phyloP scores from a whole-genome alignment of 169 alveolate species.

The Eimeria mitis region DNA sequence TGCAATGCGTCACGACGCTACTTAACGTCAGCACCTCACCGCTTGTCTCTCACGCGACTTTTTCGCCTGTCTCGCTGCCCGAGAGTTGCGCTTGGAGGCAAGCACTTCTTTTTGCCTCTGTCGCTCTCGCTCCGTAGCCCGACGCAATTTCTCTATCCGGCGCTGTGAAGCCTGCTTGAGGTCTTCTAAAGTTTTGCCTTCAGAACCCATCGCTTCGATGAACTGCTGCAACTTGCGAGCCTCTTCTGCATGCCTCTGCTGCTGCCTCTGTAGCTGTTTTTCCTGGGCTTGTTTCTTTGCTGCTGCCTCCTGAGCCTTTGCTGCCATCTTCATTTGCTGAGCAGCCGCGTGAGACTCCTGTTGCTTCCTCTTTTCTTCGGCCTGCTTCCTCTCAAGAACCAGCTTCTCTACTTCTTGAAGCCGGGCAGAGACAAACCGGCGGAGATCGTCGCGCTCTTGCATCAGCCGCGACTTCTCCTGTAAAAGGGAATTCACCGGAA shows the following conservation, averaged over 20 bases:
- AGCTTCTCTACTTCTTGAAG: constrained; percentile 70
- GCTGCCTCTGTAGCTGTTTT: constrained; percentile 31
- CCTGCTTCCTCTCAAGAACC: constrained; percentile 47
- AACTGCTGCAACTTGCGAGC: constrained; percentile 73
- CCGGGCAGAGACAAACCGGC: constrained; percentile 51
- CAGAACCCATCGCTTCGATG: constrained; percentile 67
- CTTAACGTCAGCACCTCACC: background rate
- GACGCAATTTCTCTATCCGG: constrained; percentile 53
- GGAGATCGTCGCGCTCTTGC: constrained; percentile 65
- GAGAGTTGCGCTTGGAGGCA: constrained; percentile 34
- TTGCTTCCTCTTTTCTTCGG: constrained; percentile 42
- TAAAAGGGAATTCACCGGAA: background rate
- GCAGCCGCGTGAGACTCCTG: constrained; percentile 42
- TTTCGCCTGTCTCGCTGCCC: constrained; percentile 64
- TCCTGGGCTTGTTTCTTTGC: constrained; percentile 37
- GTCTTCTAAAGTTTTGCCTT: constrained; percentile 70
- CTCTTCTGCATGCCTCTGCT: constrained; percentile 27
- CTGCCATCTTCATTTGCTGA: constrained; percentile 12
- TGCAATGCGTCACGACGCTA: background rate
- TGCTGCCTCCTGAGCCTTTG: constrained; percentile 40
- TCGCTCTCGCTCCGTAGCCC: constrained; percentile 68
- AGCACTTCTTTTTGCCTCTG: constrained; percentile 53
- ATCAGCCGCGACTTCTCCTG: constrained; percentile 36
- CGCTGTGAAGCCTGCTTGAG: constrained; percentile 60
- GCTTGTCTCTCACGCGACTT: constrained; percentile 13